These are phyloP conservation scores for Yamagishiella unicocca DNA, from an alignment of 139 green algal genomes.

Conservation along the genomic window DNA sequence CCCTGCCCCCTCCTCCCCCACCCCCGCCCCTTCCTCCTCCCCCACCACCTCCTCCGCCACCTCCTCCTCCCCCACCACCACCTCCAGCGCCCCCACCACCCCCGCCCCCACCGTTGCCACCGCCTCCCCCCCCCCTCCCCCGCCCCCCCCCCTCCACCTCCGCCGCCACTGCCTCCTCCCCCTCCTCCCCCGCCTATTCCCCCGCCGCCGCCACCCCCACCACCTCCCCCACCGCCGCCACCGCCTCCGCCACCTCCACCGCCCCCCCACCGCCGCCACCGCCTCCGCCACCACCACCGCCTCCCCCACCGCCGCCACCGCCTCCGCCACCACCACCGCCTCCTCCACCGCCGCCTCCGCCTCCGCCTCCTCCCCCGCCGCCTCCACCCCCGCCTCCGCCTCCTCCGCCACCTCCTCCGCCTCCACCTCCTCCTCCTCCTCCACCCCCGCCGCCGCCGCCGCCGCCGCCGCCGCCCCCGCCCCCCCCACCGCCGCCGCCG, in stretches of 20 bases:
- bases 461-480: background rate
- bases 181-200: background rate
- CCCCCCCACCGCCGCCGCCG: background rate
- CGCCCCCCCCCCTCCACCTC: background rate
- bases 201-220: background rate
- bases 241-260: background rate
- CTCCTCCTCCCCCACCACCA: background rate
- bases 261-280: background rate
- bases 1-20: background rate
- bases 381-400: background rate
- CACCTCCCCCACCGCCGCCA: background rate
- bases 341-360: background rate
- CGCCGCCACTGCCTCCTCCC: background rate
- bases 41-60: background rate
- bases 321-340: background rate
- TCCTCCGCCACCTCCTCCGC: background rate
- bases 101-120: background rate
- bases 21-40: background rate
- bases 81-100: background rate
- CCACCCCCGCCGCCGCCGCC: background rate
- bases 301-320: background rate
- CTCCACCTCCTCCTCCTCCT: background rate
- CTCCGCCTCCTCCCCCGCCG: background rate
- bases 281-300: background rate
- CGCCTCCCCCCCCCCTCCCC: background rate